A percentile compares a stretch with the other conserved stretches of the same genome.
Conservation (phyloP, 768 basidiomycete species). For the Phanerochaete carnosa region DNA sequence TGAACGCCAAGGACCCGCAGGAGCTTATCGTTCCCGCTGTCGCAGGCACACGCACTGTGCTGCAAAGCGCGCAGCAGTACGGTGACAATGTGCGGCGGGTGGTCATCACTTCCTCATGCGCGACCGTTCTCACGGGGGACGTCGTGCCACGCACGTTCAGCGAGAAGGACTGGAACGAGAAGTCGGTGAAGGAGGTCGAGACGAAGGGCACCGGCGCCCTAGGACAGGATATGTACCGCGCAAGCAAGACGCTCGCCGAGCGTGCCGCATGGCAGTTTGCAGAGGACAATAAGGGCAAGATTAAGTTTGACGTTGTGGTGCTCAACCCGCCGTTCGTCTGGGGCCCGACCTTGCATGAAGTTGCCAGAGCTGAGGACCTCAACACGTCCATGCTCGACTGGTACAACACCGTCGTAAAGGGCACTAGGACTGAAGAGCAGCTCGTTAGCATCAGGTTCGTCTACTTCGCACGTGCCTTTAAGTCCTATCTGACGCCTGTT, state of each 20-base stretch:
- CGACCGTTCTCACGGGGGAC: slow-evolving; percentile 36
- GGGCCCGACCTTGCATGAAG: slow-evolving; percentile 14
- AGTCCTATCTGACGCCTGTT: not conserved
- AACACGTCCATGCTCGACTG: slow-evolving; percentile 36
- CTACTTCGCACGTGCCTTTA: not conserved
- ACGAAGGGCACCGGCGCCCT: slow-evolving; percentile 26
- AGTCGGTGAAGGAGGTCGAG: slow-evolving; percentile 25
- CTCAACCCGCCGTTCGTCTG: slow-evolving; percentile 34
- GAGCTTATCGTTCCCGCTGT: slow-evolving; percentile 41
- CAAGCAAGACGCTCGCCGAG: slow-evolving; percentile 69
- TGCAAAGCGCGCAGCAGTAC: slow-evolving; percentile 31
- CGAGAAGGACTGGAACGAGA: slow-evolving; percentile 46
- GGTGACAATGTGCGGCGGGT: slow-evolving; percentile 54
- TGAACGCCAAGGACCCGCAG: slow-evolving; percentile 18
- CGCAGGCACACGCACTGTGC: slow-evolving; percentile 36
- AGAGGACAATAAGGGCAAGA: slow-evolving; percentile 19
- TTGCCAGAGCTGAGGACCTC: slow-evolving; percentile 28
- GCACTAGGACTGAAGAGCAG: not conserved
- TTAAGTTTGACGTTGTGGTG: slow-evolving; percentile 32
- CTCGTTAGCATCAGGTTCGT: not conserved
- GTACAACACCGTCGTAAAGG: slow-evolving; percentile 29
- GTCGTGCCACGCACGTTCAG: slow-evolving; percentile 27
- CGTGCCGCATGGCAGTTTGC: slow-evolving; percentile 16
- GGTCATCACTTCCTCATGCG: slow-evolving; percentile 65
- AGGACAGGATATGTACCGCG: slow-evolving; percentile 44